Evolutionary conservation across 352 stramenopile genomes (phyloP), one percentile per base, ranked within the genome.

Genomic region (Phytophthora aleatoria): DNA sequence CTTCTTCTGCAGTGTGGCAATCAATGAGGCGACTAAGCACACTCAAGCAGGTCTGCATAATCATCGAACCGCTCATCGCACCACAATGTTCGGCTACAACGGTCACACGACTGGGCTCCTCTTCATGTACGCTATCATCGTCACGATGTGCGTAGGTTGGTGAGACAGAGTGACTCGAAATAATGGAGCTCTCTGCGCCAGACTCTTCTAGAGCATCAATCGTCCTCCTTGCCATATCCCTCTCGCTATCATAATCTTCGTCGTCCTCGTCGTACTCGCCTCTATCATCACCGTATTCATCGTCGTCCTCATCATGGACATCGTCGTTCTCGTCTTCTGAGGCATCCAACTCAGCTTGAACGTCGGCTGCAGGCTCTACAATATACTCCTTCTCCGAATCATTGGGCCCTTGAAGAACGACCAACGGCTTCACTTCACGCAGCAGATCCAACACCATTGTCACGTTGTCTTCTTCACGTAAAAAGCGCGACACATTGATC

Each of bases 21-120:
- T 95, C 85, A 31, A 95, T 86, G 9, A 95, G 74, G 20, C 86
- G 79, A 58, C 83, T 92, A 16, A 95, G 67, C 5, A 95, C 83
- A 56, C 86, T 91, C 53, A 95, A 72, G 42, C 87, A 95, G 5
- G 87, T 94, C 55, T 95, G 87, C 76, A 94, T 85, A 63, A 95
- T 95, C 85, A 94, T 94, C 5, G 83, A 91, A 9, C 80, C 73
- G 58, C 86, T 92, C 83, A 94, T 94, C 0, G 80, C 72, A 16
- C 86, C 86, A 28, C 74, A 90, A 64, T 92, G 83, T 52, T 94
- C 86, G 11, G 82, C 79, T 35, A 92, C 83, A 13, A 92, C 84
- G 9, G 82, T 92, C 54, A 89, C 88, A 16, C 80, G 82, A 47
- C 63, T 81, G 6, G 67, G 55, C 57, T 87, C 76, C 49, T 77